Evolutionary conservation across 2,329 filamentous ascomycete species (phyloP), one percentile per base, ranked within the genome.

Genomic region (Sporothrix inflata): DNA sequence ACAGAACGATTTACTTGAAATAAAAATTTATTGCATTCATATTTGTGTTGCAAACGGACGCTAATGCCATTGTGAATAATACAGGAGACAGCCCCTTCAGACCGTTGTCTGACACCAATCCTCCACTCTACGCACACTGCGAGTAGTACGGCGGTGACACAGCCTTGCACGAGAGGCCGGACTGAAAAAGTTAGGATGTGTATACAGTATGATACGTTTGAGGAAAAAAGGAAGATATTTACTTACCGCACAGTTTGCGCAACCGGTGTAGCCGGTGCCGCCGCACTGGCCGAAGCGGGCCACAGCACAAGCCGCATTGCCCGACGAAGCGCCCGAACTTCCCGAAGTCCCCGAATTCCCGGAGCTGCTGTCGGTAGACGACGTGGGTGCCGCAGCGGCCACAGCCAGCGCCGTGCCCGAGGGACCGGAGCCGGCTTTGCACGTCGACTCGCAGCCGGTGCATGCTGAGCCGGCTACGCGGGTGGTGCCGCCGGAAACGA

Each of bases 401-500:
- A 73, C 71, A 16, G 73, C 14, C 6, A 72, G 40, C 14, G 76
- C 73, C 1, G 75, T 76, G 9, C 76, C 73, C 16, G 72, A 65
- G 0, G 76, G 75, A 1, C 74, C 75, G 3, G 75, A 75, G 12
- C 82, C 81, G 7, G 77, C 79, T 47, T 76, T 78, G 73, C 83
- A 85, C 0, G 82, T 84, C 40, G 79, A 77, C 69, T 82, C 82
- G 70, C 83, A 84, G 4, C 80, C 82, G 8, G 73, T 27, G 76
- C 84, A 85, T 1, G 72, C 77, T 2, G 80, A 80, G 19, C 84
- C 83, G 14, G 83, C 81, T 4, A 73, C 74, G 78, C 82, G 82
- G 5, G 80, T 82, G 2, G 79, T 79, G 0, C 84, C 84, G n/a
- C 79, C 79, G 0, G 81, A 74, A 69, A 82, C 79, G 34, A 85